A percentile compares a stretch with the other conserved stretches of the same genome.
These are phyloP conservation scores for Puccinia horiana DNA, from an alignment of 1,284 basidiomycete genomes.

Conservation along the genomic window DNA sequence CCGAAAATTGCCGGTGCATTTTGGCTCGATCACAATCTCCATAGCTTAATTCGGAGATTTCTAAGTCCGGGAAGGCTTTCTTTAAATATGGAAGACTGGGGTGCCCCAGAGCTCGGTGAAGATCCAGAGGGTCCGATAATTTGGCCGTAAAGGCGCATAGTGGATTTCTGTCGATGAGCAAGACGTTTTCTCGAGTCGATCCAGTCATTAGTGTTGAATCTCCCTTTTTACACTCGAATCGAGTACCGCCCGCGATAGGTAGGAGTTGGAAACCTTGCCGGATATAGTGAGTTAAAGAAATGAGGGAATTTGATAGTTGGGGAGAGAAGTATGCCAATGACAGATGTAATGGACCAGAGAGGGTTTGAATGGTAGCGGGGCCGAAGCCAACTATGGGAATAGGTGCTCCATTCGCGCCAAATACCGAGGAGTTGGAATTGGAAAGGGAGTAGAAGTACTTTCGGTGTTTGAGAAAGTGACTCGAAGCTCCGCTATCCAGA, in stretches of 20 bases:
- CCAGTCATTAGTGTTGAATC: neutral
- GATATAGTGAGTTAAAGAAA: neutral
- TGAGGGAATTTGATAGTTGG: neutral
- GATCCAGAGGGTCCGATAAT: neutral
- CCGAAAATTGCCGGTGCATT: conserved; percentile 1
- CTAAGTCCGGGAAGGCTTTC: neutral
- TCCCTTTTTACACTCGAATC: neutral
- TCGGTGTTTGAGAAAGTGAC: neutral
- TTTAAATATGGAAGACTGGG: conserved; percentile 3
- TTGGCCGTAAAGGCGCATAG: neutral
- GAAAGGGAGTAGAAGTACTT: neutral
- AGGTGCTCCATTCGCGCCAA: neutral
- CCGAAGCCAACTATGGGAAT: conserved; percentile 11
- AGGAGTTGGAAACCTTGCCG: neutral
- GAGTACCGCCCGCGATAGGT: no score
- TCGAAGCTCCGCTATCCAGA: conserved; percentile 13
- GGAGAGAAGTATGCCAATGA: neutral
- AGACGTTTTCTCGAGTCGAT: neutral
- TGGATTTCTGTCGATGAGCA: neutral
- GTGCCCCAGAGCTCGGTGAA: conserved; percentile 23
- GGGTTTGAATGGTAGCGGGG: neutral
- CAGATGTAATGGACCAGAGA: neutral
- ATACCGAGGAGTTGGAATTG: neutral
- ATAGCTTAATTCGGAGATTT: neutral
- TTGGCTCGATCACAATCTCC: conserved; percentile 14